Conservation (phyloP, 2,329 filamentous ascomycete species). For the Herpotrichia juniperi region DNA sequence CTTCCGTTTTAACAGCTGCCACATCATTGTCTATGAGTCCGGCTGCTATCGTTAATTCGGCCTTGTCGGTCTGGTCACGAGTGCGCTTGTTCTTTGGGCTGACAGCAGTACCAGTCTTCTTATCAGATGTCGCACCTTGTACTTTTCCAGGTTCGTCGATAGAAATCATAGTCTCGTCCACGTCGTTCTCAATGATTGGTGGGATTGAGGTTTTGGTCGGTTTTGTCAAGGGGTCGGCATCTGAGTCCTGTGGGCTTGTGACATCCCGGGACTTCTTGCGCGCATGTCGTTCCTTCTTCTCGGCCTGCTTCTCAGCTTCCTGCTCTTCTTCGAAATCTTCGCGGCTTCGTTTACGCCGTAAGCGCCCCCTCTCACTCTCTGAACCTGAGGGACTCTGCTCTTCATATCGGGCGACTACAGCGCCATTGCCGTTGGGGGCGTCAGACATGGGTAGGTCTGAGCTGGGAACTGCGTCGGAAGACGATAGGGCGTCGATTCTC, state of each 20-base stretch:
- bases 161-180: conserved; percentile 34
- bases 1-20: conserved; percentile 22
- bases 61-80: conserved; percentile 35
- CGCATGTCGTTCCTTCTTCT: conserved; percentile 44
- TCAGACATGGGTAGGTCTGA: conserved; percentile 31
- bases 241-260: conserved; percentile 40
- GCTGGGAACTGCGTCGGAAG: conserved; percentile 21
- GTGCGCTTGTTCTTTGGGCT: conserved; percentile 59
- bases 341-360: conserved; percentile 54
- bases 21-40: conserved; percentile 18
- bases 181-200: conserved; percentile 37
- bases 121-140: conserved; percentile 18
- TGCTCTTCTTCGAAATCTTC: conserved; percentile 51
- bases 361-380: conserved; percentile 44
- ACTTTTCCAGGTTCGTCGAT: conserved; percentile 18
- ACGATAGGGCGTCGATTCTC: conserved; percentile 55
- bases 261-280: conserved; percentile 57
- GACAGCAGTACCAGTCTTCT: conserved; percentile 23
- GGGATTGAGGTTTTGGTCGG: conserved; percentile 38
- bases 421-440: conserved; percentile 26
- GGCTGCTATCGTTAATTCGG: conserved; percentile 2
- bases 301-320: conserved; percentile 36
- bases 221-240: conserved; percentile 36
- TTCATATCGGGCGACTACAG: conserved; percentile 8
- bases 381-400: conserved; percentile 40